A percentile compares a stretch with the other conserved stretches of the same genome.
phyloP scores from a whole-genome alignment of 495 filamentous ascomycete genomes.

The Aspergillus steynii region DNA sequence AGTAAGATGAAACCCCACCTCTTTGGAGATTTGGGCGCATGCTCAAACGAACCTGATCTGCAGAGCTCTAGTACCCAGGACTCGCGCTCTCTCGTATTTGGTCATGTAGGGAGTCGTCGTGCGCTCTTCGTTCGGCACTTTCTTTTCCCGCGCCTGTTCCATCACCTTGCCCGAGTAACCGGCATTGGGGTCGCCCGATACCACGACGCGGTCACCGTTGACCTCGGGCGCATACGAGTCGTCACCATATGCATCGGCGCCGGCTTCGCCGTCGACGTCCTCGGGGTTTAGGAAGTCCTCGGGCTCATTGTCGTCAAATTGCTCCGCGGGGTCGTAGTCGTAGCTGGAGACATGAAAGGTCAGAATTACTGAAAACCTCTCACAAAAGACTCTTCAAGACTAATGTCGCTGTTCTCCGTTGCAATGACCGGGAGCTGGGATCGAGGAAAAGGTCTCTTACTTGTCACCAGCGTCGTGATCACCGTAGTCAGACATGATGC shows the following conservation, averaged over 20 bases:
- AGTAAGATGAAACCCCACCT: slow-evolving; percentile 15
- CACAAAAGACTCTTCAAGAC: slow-evolving; percentile 13
- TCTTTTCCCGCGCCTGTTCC: slow-evolving; percentile 77
- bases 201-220: slow-evolving; percentile 62
- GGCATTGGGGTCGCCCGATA: slow-evolving; percentile 73
- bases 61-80: slow-evolving; percentile 87
- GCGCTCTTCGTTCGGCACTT: slow-evolving; percentile 83
- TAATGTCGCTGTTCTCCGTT: background rate
- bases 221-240: slow-evolving; percentile 49
- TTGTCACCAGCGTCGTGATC: slow-evolving; percentile 64
- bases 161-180: slow-evolving; percentile 54
- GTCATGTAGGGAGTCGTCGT: slow-evolving; percentile 98
- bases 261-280: slow-evolving; percentile 39
- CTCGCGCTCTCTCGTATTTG: slow-evolving; percentile 94
- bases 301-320: slow-evolving; percentile 66
- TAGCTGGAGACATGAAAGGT: slow-evolving; percentile 34
- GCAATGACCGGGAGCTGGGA: background rate
- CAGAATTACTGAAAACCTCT: slow-evolving; percentile 16
- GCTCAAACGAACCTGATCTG: slow-evolving; percentile 82
- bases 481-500: slow-evolving; percentile 84
- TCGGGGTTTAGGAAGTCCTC: slow-evolving; percentile 54
- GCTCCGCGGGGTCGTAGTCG: slow-evolving; percentile 59
- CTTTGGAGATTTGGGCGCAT: background rate
- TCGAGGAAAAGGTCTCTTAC: slow-evolving; percentile 31
- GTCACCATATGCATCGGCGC: slow-evolving; percentile 52